Base-by-base conservation (phyloP, 106 monocot species). In the Alisma plantagoaquatica region DNA sequence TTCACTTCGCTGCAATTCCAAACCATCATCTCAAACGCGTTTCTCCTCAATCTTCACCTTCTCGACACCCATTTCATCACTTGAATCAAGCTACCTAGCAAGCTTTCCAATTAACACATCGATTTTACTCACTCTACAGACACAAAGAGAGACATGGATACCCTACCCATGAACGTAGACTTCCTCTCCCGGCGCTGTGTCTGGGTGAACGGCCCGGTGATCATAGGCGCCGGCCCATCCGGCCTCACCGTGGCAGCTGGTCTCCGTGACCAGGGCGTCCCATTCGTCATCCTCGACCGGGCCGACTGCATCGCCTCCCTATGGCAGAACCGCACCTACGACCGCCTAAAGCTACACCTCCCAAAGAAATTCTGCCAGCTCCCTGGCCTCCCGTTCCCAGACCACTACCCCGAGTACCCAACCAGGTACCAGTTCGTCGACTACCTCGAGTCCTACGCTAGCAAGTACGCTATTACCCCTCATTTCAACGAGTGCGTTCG, bases 151-250 rank as follows among this genome's bases (percentile, higher is more conserved):
- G n/a, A n/a, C n/a, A n/a, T n/a, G n/a, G n/a, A n/a, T n/a, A n/a
- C n/a, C n/a, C n/a, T n/a, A n/a, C n/a, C n/a, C n/a, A n/a, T n/a
- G n/a, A n/a, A n/a, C n/a, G n/a, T n/a, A n/a, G n/a, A 53, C 56
- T 38, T 62, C 51, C 51, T 63, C 41, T 63, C 63, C n/a, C 47
- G 57, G 21, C 55, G 61, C 16, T 68, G 61, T 23, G 46, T 63
- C 10, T 75, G 68, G 68, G 75, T 75, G 33, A 75, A 68, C 50
- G 75, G 75, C 31, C 75, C 75, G 15, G 33, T 75, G n/a, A 73
- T 78, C 22, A 58, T 78, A n/a, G 78, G 78, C 10, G 78, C 78
- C 4, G 78, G 78, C 0, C 61, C 61, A n/a, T 48, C 61, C 20
- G 61, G 61, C 10, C 23, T 61, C 21, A 31, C 61, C 2, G 61